These are phyloP conservation scores for Gaillardinia entomophila DNA, from an alignment of 805 yeast species.

Conservation along the genomic window DNA sequence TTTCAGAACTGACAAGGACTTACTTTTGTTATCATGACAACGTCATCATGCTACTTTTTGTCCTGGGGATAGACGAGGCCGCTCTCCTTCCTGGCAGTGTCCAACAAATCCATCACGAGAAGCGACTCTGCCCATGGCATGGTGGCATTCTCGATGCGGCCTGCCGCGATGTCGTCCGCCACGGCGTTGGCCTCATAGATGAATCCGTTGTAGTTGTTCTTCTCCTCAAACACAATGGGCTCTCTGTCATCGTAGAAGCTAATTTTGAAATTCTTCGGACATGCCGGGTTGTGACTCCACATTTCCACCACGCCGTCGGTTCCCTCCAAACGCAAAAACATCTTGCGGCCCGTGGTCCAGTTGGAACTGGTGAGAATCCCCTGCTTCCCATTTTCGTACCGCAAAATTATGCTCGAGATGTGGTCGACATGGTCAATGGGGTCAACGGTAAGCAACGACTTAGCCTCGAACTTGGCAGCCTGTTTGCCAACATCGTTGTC, in stretches of 20 bases:
- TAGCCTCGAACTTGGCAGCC: conserved; percentile 18
- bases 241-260: conserved; percentile 19
- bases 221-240: conserved; percentile 23
- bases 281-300: conserved; percentile 27
- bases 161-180: conserved; percentile 38
- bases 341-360: conserved; percentile 18
- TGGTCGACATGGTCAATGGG: conserved; percentile 37
- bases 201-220: conserved; percentile 41
- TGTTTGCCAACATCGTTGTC: conserved; percentile 26
- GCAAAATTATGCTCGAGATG: conserved; percentile 29
- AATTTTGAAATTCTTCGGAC: conserved; percentile 25
- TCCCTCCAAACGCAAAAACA: conserved; percentile 30
- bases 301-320: conserved; percentile 26
- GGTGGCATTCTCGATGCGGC: conserved; percentile 27
- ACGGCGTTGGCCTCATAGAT: conserved; percentile 53
- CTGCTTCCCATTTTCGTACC: conserved; percentile 35
- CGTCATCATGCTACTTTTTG: conserved; percentile 1
- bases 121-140: conserved; percentile 43
- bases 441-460: conserved; percentile 30
- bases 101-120: conserved; percentile 44
- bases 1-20: too few relatives aligned
- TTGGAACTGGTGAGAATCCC: conserved; percentile 32
- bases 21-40: too few relatives aligned
- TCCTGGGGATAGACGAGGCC: conserved; percentile 42
- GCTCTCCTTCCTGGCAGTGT: conserved; percentile 37